Evolutionary conservation across 1,139 yeast genomes (phyloP), one percentile per base, ranked within the genome.

Genomic region (Yamadazyma epiphylla): DNA sequence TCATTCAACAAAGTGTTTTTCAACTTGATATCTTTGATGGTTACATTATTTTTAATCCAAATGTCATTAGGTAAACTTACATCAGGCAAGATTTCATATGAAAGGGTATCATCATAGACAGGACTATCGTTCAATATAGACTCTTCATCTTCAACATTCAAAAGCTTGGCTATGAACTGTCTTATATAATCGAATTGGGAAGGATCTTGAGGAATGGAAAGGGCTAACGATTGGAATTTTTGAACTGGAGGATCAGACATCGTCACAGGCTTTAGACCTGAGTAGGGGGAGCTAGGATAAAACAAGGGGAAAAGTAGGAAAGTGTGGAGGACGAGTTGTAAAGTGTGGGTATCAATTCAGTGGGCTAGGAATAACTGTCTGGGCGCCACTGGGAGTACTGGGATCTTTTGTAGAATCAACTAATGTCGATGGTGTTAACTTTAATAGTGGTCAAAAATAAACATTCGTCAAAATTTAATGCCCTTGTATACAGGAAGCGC

Each of bases 11-110:
- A 45, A 7, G 60, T 47, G 11, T 51, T 49, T 41, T 68, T 68
- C 24, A 63, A 49, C 31, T 55, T 58, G 32, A 54, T 38, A 32
- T 65, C 65, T 28, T 55, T 52, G 15, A 67, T 51, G 15, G 42
- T 36, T 2, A 66, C 48, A 19, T 59, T 62, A 17, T 60, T 61
- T 26, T 47, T 46, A 19, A 61, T 43, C 74, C 74, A 68, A 15
- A 64, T 38, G 35, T 66, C 71, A n/a, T 38, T 36, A 2, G 74
- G 71, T 11, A 67, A 46, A 2, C 47, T 46, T 3, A 67, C 49
- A 25, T 56, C 59, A 7, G 68, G 64, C 16, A 67, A 39, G 10
- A 64, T 44, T 29, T 63, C 69, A 5, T 37, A 28, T 1, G 25
- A 17, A 13, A 8, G 5, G 8, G 22, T 24, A 7, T 15, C 8